phyloP scores from a whole-genome alignment of 1,284 basidiomycete species.

The Coniferiporia sulphurascens region DNA sequence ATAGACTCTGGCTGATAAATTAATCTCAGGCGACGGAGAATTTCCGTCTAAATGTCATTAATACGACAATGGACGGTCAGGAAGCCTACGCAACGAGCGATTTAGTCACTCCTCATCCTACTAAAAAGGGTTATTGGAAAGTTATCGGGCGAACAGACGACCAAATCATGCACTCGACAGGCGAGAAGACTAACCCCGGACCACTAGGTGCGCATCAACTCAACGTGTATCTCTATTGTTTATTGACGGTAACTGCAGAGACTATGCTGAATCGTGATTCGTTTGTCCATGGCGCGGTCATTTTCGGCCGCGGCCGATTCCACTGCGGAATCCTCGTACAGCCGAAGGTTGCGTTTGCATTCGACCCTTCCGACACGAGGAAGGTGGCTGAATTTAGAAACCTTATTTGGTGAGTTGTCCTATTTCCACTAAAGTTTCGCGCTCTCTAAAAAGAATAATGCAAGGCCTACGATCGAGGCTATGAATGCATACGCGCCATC shows the following conservation, averaged over 20 bases:
- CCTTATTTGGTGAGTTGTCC: slow-evolving; percentile 6
- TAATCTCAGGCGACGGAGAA: neutral
- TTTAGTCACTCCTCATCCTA: too few relatives aligned
- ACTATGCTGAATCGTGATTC: slow-evolving; percentile 33
- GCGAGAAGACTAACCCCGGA: slow-evolving; percentile 48
- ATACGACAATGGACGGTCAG: slow-evolving; percentile 25
- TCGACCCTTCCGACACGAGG: slow-evolving; percentile 8
- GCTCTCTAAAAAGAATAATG: neutral
- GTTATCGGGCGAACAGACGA: slow-evolving; percentile 45
- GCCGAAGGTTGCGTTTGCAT: slow-evolving; percentile 26
- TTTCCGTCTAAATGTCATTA: slow-evolving; percentile 20
- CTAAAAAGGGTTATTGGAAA: too few relatives aligned
- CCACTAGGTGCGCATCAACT: too few relatives aligned
- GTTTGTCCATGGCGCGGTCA: slow-evolving; percentile 28
- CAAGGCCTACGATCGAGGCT: neutral
- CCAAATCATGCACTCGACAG: slow-evolving; percentile 47
- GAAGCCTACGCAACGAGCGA: slow-evolving; percentile 37
- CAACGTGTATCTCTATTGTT: neutral
- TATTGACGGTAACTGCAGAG: slow-evolving; percentile 25
- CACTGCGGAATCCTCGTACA: slow-evolving; percentile 40
- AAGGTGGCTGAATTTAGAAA: slow-evolving; percentile 6
- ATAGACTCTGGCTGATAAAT: neutral
- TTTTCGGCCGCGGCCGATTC: slow-evolving; percentile 39
- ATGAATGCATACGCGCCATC: slow-evolving; percentile 3
- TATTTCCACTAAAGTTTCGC: neutral